phyloP scores from a whole-genome alignment of 371 early-diverging fungal genomes.

The Catenaria anguillulae region DNA sequence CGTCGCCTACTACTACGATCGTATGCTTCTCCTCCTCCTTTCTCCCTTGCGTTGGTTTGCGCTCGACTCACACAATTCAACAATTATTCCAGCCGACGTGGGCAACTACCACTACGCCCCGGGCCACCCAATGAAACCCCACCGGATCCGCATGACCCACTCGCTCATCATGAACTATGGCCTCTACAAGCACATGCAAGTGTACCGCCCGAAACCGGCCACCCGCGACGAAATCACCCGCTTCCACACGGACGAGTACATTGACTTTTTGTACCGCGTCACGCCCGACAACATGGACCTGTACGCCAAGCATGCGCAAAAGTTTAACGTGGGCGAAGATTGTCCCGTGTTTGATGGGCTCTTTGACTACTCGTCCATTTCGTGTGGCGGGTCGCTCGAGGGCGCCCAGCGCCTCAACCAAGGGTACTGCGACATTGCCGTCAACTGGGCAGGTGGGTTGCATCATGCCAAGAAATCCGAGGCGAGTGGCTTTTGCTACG shows the following conservation, averaged over 20 bases:
- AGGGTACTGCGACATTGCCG: slow-evolving; percentile 82
- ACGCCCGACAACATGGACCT: slow-evolving; percentile 18
- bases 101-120: slow-evolving; percentile 11
- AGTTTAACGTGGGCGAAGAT: slow-evolving; percentile 86
- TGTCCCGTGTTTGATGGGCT: slow-evolving; percentile 97
- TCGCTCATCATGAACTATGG: slow-evolving; percentile 91
- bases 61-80: too few relatives aligned
- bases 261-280: slow-evolving; percentile 74
- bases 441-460: slow-evolving; percentile 98
- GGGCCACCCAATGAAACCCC: slow-evolving; percentile 99
- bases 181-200: slow-evolving; percentile 86
- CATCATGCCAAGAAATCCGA: slow-evolving; percentile 98
- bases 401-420: slow-evolving; percentile 10
- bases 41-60: too few relatives aligned
- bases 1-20: slow-evolving; percentile 8
- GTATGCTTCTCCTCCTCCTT: not conserved
- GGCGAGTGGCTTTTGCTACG: slow-evolving; percentile 98
- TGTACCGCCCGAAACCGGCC: slow-evolving; percentile 71
- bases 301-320: not conserved
- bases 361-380: slow-evolving; percentile 86
- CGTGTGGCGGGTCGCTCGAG: slow-evolving; percentile 80
- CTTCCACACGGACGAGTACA: slow-evolving; percentile 98
- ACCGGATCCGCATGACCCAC: slow-evolving; percentile 95
- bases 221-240: slow-evolving; percentile 88
- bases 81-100: slow-evolving; percentile 6